Conservation (phyloP, 2,329 filamentous ascomycete genomes). For the Thelonectria olida region DNA sequence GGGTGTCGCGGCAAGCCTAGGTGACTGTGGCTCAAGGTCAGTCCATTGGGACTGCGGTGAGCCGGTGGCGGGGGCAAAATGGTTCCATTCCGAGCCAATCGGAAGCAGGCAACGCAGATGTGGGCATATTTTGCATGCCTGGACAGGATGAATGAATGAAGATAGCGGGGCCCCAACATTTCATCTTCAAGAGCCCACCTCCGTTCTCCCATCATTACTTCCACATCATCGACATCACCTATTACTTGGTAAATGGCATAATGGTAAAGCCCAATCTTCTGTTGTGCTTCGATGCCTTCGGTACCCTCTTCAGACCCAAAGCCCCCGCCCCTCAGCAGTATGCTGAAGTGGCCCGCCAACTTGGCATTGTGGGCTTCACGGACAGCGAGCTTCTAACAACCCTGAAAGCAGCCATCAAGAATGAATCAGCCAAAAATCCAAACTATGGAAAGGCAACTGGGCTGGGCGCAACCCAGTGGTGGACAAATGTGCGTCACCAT, state of each 20-base stretch:
- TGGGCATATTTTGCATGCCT: too few species aligned
- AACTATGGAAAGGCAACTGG: constrained; percentile 33
- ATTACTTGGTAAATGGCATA: background rate
- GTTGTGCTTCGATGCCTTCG: constrained; percentile 33
- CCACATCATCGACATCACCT: background rate
- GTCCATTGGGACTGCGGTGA: background rate
- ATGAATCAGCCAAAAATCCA: constrained; percentile 25
- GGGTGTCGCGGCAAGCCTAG: too few species aligned
- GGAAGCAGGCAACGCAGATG: background rate
- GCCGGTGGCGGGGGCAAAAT: background rate
- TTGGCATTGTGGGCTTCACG: constrained; percentile 24
- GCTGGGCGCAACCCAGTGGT: constrained; percentile 30
- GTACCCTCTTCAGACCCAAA: constrained; percentile 25
- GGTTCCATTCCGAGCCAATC: background rate
- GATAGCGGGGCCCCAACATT: background rate
- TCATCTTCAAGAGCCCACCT: constrained; percentile 29
- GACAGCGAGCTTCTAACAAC: constrained; percentile 27
- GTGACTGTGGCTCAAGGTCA: background rate
- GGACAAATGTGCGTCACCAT: constrained; percentile 27
- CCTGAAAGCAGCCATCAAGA: constrained; percentile 24
- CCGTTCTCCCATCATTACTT: background rate
- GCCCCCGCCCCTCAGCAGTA: constrained; percentile 28
- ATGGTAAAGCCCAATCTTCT: constrained; percentile 44
- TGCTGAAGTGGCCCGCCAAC: constrained; percentile 29
- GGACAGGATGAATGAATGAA: too few species aligned